Evolutionary conservation across 1,284 basidiomycete genomes (phyloP), one percentile per base, ranked within the genome.

Genomic region (Fomitopsis schrenkii): DNA sequence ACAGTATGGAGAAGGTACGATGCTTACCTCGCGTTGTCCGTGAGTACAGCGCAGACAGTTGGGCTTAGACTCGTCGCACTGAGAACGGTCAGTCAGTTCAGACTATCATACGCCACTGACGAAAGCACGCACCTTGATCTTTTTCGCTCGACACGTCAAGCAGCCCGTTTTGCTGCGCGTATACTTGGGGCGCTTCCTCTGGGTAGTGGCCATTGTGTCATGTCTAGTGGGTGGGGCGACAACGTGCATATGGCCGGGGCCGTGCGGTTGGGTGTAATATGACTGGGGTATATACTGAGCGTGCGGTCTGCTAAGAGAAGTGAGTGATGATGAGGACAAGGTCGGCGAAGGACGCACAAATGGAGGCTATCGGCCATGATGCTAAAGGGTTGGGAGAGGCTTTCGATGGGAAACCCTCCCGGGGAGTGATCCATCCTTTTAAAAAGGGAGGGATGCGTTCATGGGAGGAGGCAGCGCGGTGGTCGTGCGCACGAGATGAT

Each of bases 91-190:
- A 41, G 64, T 62, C 59, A 70, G 62, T 30, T 66, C 41, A 35
- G 41, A 33, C 58, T 53, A 38, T 45, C 62, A 40, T 30, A 12
- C 22, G 28, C 26, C 59, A n/a, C 56, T 45, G 60, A 40, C 41
- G 50, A 44, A 52, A n/a, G 54, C 55, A 71, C 81, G 59, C 64
- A 91, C 91, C 83, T 93, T 93, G 69, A 93, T 90, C 82, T 93
- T 93, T 80, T 93, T 93, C 65, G 85, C 83, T 69, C 91, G 83
- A 79, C 91, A 93, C 35, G 91, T 93, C 70, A 93, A 75, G 70
- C 91, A 93, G 22, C 91, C 91, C 0, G 90, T 91, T 76, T 93
- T 93, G 77, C 89, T 91, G 67, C 91, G 84, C 64, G 91, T 93
- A 69, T 93, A 93, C 77, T 93, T 93, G 57, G 90, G 91, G 54